Conservation (phyloP, 2,329 filamentous ascomycete genomes). For the Penicillium hesseltinei region DNA sequence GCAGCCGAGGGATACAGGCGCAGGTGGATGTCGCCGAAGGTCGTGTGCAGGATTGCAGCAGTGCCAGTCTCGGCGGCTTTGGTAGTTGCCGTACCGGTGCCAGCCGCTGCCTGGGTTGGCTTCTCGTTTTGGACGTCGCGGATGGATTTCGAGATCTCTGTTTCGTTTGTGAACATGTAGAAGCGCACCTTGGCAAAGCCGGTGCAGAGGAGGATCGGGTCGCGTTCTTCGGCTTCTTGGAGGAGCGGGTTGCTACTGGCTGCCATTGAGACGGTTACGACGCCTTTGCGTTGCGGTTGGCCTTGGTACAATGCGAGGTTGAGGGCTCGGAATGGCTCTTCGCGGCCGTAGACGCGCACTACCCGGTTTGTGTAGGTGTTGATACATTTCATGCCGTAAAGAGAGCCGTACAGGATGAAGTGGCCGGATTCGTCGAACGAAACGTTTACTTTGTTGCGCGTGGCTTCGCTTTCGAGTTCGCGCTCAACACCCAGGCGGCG, state of each 20-base stretch:
- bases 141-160: slow-evolving; percentile 75
- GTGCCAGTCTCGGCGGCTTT: slow-evolving; percentile 72
- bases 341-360: slow-evolving; percentile 83
- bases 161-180: slow-evolving; percentile 96
- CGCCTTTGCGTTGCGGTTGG: slow-evolving; percentile 86
- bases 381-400: slow-evolving; percentile 89
- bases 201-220: slow-evolving; percentile 84
- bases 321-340: slow-evolving; percentile 81
- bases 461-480: slow-evolving; percentile 70
- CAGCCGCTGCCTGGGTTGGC: slow-evolving; percentile 61
- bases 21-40: slow-evolving; percentile 88
- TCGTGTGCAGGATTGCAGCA: slow-evolving; percentile 84
- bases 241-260: slow-evolving; percentile 90
- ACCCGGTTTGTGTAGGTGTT: slow-evolving; percentile 94
- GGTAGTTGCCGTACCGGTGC: slow-evolving; percentile 49
- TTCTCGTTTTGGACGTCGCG: slow-evolving; percentile 95
- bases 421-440: slow-evolving; percentile 95
- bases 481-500: slow-evolving; percentile 81
- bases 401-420: slow-evolving; percentile 91
- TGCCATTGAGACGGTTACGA: slow-evolving; percentile 95
- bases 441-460: slow-evolving; percentile 74
- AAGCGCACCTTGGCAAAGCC: slow-evolving; percentile 86
- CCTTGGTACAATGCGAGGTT: slow-evolving; percentile 90
- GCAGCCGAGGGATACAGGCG: slow-evolving; percentile 90
- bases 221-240: slow-evolving; percentile 84